Evolutionary conservation across 768 basidiomycete genomes (phyloP).

Genomic region (Mycena rebaudengoi): DNA sequence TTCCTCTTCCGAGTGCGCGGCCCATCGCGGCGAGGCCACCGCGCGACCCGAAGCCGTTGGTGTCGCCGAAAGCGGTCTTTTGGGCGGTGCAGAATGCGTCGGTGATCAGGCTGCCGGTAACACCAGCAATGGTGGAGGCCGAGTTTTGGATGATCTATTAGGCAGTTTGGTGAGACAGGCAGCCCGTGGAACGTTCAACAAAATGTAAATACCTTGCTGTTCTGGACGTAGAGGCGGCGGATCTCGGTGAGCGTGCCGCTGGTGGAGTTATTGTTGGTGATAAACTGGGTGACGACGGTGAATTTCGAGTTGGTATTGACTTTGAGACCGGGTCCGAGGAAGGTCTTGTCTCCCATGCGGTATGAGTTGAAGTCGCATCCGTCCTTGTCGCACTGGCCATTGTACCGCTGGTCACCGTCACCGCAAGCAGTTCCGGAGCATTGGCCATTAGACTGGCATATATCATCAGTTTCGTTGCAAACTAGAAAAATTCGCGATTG

Average conservation of each 20-base stretch:
- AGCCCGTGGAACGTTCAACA: neutral
- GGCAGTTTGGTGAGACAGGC: neutral
- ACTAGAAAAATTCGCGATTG: slow-evolving; percentile 9
- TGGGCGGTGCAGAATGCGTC: slow-evolving; percentile 56
- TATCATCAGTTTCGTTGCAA: no score
- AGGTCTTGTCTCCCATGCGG: slow-evolving; percentile 57
- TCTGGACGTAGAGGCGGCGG: slow-evolving; percentile 63
- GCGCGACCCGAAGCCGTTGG: slow-evolving; percentile 42
- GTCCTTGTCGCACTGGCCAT: slow-evolving; percentile 60
- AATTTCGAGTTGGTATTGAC: slow-evolving; percentile 60
- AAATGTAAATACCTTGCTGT: no score
- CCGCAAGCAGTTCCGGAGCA: slow-evolving; percentile 55
- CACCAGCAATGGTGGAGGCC: slow-evolving; percentile 52
- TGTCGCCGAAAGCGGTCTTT: slow-evolving; percentile 51
- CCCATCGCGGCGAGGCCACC: slow-evolving; percentile 42
- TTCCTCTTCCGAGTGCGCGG: slow-evolving; percentile 40
- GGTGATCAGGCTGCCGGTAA: slow-evolving; percentile 58
- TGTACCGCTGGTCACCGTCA: slow-evolving; percentile 44
- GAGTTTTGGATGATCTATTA: slow-evolving; percentile 63
- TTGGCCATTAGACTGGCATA: slow-evolving; percentile 33
- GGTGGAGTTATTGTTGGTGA: slow-evolving; percentile 52
- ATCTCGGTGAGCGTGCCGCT: slow-evolving; percentile 60
- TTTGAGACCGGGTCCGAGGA: slow-evolving; percentile 57
- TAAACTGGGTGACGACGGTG: slow-evolving; percentile 69
- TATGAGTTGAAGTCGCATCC: slow-evolving; percentile 72